Percentiles rank a stretch among this genome's conserved stretches.
Conservation (phyloP, 805 yeast species). For the Monosporozyma unispora region DNA sequence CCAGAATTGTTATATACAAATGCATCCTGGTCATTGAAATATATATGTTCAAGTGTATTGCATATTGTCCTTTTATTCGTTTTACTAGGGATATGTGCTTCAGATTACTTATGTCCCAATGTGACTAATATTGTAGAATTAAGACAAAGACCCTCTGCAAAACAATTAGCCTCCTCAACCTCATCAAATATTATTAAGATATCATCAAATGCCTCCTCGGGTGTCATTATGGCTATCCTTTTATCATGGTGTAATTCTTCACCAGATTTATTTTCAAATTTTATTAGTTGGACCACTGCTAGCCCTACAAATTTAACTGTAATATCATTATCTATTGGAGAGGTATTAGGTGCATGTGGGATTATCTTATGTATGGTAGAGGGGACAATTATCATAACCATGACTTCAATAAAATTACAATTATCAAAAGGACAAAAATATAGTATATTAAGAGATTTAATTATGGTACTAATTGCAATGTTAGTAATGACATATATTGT, state of each 20-base stretch:
- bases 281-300: conserved; percentile 29
- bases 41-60: conserved; percentile 19
- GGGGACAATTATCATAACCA: conserved; percentile 27
- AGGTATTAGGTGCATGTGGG: conserved; percentile 32
- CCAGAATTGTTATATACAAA: conserved; percentile 20
- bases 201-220: conserved; percentile 6
- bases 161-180: neutral
- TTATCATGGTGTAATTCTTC: conserved; percentile 33
- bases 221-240: conserved; percentile 25
- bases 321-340: conserved; percentile 29
- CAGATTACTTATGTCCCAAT: conserved; percentile 30
- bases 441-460: conserved; percentile 21
- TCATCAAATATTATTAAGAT: neutral
- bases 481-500: conserved; percentile 20
- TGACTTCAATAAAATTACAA: conserved; percentile 15
- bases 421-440: conserved; percentile 13
- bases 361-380: conserved; percentile 29
- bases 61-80: conserved; percentile 25
- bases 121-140: conserved; percentile 27
- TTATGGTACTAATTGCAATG: conserved; percentile 20
- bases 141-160: conserved; percentile 1
- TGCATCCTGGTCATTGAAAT: conserved; percentile 13
- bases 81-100: conserved; percentile 29
- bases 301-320: conserved; percentile 10
- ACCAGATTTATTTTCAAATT: conserved; percentile 31